These are phyloP conservation scores for Cicer chorassanicum DNA, from an alignment of 306 rosid species.

Conservation along the genomic window DNA sequence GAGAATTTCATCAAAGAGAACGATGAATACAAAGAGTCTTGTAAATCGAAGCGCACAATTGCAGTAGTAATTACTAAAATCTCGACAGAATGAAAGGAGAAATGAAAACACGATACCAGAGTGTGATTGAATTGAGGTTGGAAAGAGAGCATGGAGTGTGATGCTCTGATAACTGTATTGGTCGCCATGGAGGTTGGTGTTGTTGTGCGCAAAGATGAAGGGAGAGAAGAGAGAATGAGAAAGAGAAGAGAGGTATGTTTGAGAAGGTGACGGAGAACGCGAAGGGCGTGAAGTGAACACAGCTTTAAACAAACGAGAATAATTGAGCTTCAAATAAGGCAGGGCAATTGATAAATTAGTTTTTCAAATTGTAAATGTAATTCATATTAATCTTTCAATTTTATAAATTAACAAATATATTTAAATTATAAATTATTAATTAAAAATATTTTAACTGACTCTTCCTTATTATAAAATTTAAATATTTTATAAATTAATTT, in stretches of 20 bases:
- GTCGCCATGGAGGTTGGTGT: constrained; percentile 37
- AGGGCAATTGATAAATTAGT: too few relatives aligned
- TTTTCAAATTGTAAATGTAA: too few relatives aligned
- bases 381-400: too few relatives aligned
- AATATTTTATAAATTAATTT: too few relatives aligned
- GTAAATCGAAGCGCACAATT: background rate
- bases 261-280: constrained; percentile 36
- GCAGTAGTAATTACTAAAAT: background rate
- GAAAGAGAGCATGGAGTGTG: constrained; percentile 23
- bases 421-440: too few relatives aligned
- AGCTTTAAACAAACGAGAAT: constrained; percentile 31
- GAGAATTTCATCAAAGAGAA: background rate
- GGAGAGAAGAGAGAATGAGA: constrained; percentile 5
- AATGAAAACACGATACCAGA: constrained; percentile 15
- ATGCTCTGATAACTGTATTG: constrained; percentile 6
- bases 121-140: constrained; percentile 7
- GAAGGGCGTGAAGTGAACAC: constrained; percentile 22
- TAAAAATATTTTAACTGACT: too few relatives aligned
- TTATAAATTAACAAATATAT: too few relatives aligned
- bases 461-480: too few relatives aligned
- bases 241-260: background rate
- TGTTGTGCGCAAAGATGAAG: constrained; percentile 10
- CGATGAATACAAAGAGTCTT: background rate
- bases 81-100: background rate
- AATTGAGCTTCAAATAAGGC: too few relatives aligned